These are phyloP conservation scores for Calonectria pauciramosa DNA, from an alignment of 2,329 filamentous ascomycete genomes.

Conservation along the genomic window DNA sequence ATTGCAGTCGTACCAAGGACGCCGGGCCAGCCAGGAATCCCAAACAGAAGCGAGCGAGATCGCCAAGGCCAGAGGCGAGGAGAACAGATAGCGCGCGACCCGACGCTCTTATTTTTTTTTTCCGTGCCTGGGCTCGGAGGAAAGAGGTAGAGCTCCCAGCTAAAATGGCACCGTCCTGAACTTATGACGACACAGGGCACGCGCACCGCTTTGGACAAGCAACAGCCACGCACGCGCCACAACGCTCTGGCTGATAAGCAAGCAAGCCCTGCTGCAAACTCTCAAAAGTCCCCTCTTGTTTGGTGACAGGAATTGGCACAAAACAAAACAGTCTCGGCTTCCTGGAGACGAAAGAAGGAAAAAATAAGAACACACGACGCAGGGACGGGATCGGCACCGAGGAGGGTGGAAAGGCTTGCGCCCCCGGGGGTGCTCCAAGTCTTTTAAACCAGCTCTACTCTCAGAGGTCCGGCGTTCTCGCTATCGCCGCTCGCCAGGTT, in stretches of 20 bases:
- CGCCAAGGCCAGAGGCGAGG: neutral
- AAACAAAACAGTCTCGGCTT: neutral
- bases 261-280: neutral
- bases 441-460: conserved; percentile 10
- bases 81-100: neutral
- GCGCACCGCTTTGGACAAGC: conserved; percentile 27
- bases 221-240: conserved; percentile 41
- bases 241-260: conserved; percentile 29
- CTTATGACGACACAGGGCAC: conserved; percentile 47
- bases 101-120: conserved; percentile 14
- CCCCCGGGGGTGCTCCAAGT: conserved; percentile 26
- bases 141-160: conserved; percentile 1
- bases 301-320: conserved; percentile 1
- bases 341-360: neutral
- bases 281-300: conserved; percentile 3
- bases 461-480: conserved; percentile 3
- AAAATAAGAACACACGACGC: neutral
- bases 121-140: conserved; percentile 21
- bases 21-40: conserved; percentile 23
- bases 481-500: conserved; percentile 25
- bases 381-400: conserved; percentile 8
- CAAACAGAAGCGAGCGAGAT: conserved; percentile 10
- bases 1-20: conserved; percentile 29
- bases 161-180: conserved; percentile 43
- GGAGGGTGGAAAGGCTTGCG: neutral